These are phyloP conservation scores for Hypsizygus marmoreus DNA, from an alignment of 768 basidiomycete genomes.

Conservation along the genomic window DNA sequence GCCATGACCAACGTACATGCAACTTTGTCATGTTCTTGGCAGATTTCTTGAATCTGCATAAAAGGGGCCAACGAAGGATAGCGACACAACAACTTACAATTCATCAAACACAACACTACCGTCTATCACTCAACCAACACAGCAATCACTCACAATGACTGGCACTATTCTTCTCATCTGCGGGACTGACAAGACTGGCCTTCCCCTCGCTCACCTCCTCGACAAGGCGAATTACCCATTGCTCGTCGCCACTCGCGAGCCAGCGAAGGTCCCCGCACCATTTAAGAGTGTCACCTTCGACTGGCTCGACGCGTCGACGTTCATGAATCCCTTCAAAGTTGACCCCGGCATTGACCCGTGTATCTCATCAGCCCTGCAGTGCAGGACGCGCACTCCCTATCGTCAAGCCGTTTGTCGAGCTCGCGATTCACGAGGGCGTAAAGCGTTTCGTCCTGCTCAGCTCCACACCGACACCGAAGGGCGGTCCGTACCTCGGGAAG, in stretches of 20 bases:
- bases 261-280: conserved; percentile 19
- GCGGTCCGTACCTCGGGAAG: conserved; percentile 19
- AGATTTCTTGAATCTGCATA: no score
- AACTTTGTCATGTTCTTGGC: no score
- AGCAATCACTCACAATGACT: conserved; percentile 30
- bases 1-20: no score
- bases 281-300: conserved; percentile 33
- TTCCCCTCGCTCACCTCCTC: conserved; percentile 27
- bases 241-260: conserved; percentile 27
- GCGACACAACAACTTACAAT: no score
- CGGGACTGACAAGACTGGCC: conserved; percentile 34
- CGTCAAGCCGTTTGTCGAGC: conserved; percentile 31
- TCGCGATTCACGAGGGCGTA: conserved; percentile 29
- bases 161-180: conserved; percentile 38
- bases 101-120: no score
- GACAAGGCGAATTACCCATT: conserved; percentile 23
- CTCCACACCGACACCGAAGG: conserved; percentile 16
- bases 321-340: conserved; percentile 26
- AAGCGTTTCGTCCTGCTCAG: conserved; percentile 34
- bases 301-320: conserved; percentile 34
- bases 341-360: conserved; percentile 19
- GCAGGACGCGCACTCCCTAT: conserved; percentile 8
- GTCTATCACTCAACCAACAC: no score
- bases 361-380: conserved; percentile 12
- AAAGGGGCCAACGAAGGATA: no score